Percentiles rank a stretch among this genome's conserved stretches.
These are phyloP conservation scores for Aspergillus diversus DNA, from an alignment of 495 filamentous ascomycete species.

Conservation along the genomic window DNA sequence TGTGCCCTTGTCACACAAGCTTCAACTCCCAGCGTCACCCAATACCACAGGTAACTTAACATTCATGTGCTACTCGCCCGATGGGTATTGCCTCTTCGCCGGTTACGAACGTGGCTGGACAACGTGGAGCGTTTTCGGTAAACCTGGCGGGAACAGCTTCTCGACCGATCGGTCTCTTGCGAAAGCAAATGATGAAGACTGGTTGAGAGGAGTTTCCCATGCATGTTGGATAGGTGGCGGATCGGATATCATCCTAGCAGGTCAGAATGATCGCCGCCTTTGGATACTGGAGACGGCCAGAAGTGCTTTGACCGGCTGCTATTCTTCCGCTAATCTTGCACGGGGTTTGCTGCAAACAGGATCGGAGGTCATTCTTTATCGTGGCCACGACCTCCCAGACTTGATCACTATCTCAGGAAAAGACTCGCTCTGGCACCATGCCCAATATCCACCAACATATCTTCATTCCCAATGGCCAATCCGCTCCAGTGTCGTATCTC, in stretches of 20 bases:
- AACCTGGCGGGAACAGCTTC: conserved; percentile 82
- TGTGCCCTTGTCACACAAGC: conserved; percentile 84
- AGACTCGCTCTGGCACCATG: conserved; percentile 87
- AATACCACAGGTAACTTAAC: conserved; percentile 68
- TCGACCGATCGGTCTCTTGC: conserved; percentile 65
- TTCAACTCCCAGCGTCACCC: conserved; percentile 66
- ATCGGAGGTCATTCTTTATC: conserved; percentile 84
- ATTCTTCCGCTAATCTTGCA: conserved; percentile 85
- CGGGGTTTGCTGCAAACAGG: conserved; percentile 86
- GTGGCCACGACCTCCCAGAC: conserved; percentile 88
- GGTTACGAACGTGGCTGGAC: conserved; percentile 94
- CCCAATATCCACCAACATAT: conserved; percentile 83
- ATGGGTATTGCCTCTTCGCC: conserved; percentile 94
- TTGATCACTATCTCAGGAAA: conserved; percentile 92
- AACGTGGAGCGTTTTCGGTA: conserved; percentile 96
- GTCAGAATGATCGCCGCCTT: conserved; percentile 70
- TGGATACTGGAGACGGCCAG: conserved; percentile 92
- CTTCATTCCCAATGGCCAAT: conserved; percentile 92
- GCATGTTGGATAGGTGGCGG: conserved; percentile 87
- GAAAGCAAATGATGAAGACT: conserved; percentile 70
- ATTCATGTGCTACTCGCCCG: conserved; percentile 85
- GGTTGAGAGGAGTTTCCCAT: conserved; percentile 74
- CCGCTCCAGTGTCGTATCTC: conserved; percentile 78
- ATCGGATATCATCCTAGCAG: conserved; percentile 77
- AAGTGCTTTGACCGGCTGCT: conserved; percentile 87